phyloP scores from a whole-genome alignment of 257 asterid species.

The Schizonepeta tenuifolia region DNA sequence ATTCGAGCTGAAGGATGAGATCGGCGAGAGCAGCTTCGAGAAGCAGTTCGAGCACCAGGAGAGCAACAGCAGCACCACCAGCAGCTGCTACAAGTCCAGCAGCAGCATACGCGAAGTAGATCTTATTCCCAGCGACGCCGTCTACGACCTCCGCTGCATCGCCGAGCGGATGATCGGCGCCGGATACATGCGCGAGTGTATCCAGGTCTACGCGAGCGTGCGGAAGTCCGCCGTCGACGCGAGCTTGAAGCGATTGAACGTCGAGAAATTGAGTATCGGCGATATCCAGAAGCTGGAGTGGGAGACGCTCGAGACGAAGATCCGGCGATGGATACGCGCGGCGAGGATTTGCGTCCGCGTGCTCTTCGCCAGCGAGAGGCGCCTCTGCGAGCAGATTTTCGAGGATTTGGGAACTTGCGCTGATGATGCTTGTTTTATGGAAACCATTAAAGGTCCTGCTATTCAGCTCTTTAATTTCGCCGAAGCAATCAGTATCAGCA shows the following conservation, averaged over 20 bases:
- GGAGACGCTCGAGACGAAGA: constrained; percentile 80
- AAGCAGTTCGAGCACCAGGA: constrained; percentile 69
- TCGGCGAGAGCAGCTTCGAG: constrained; percentile 39
- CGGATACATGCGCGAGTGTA: constrained; percentile 73
- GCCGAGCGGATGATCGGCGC: constrained; percentile 83
- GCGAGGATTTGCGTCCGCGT: constrained; percentile 72
- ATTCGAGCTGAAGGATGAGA: constrained; percentile 44
- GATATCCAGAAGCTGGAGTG: constrained; percentile 87
- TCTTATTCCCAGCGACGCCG: constrained; percentile 70
- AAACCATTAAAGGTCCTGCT: constrained; percentile 86
- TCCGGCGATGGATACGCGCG: constrained; percentile 83
- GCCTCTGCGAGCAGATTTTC: constrained; percentile 77
- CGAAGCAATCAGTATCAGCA: constrained; percentile 81
- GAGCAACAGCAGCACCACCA: constrained; percentile 54
- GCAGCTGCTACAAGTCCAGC: constrained; percentile 52
- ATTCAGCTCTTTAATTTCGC: constrained; percentile 83
- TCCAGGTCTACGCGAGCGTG: constrained; percentile 85
- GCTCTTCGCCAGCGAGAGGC: constrained; percentile 77
- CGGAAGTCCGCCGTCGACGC: constrained; percentile 71
- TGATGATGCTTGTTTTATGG: constrained; percentile 77
- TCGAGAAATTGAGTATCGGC: constrained; percentile 80
- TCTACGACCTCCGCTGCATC: constrained; percentile 74
- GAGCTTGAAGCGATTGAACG: constrained; percentile 56
- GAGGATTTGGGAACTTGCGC: constrained; percentile 57
- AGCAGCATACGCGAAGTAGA: constrained; percentile 75